phyloP scores from a whole-genome alignment of 2,329 filamentous ascomycete species.

The Aspergillus calidoustus region DNA sequence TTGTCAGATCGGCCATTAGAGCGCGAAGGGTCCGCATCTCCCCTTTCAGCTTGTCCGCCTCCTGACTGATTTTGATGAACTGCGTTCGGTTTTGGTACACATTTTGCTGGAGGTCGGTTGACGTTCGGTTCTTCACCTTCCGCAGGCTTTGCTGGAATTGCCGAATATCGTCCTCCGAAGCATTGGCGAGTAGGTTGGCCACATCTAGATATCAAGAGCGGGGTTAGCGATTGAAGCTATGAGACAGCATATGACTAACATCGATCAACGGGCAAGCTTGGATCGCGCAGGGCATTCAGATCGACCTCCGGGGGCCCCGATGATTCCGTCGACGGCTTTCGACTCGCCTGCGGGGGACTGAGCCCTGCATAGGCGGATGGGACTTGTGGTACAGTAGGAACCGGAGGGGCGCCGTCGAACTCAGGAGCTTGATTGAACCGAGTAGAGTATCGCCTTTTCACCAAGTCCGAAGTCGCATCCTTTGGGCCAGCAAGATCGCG shows the following conservation, averaged over 20 bases:
- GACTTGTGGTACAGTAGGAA: conserved; percentile 68
- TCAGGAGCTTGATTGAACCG: conserved; percentile 79
- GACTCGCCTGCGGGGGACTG: conserved; percentile 48
- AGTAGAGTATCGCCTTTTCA: conserved; percentile 93
- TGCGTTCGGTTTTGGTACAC: conserved; percentile 96
- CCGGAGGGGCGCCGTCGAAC: conserved; percentile 70
- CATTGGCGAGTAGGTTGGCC: conserved; percentile 74
- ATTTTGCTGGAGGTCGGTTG: conserved; percentile 87
- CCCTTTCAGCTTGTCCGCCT: conserved; percentile 94
- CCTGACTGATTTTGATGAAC: conserved; percentile 99
- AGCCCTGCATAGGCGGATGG: conserved; percentile 63
- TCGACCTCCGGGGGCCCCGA: conserved; percentile 71
- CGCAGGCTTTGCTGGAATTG: conserved; percentile 78
- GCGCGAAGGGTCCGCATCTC: conserved; percentile 92
- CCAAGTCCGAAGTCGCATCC: conserved; percentile 73
- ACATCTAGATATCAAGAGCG: conserved; percentile 40
- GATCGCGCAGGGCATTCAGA: conserved; percentile 76
- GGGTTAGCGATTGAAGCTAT: conserved; percentile 4
- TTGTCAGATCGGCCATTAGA: conserved; percentile 89
- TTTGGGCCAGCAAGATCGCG: conserved; percentile 51
- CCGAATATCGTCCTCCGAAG: conserved; percentile 83
- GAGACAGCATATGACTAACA: conserved; percentile 56
- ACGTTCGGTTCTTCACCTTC: conserved; percentile 76
- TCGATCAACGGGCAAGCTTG: conserved; percentile 77
- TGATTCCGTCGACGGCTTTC: conserved; percentile 58